A percentile compares a stretch with the other conserved stretches of the same genome.
Conservation (phyloP, 2,329 filamentous ascomycete genomes). For the Colletotrichum endophyticum region DNA sequence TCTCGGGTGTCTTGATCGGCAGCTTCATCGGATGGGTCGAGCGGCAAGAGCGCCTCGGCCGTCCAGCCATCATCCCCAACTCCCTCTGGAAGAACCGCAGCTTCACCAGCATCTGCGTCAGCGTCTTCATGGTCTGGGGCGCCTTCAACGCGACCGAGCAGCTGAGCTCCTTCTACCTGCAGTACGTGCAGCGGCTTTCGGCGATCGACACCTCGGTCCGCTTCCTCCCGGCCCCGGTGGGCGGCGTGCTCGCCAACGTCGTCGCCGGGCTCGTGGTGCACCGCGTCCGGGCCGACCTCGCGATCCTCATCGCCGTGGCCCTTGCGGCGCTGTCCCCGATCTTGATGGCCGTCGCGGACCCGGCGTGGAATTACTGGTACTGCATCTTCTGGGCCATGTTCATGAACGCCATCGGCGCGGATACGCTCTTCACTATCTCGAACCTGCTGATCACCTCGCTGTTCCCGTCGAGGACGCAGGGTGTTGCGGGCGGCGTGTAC, state of each 20-base stretch:
- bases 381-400: constrained; percentile 38
- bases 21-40: constrained; percentile 61
- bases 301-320: constrained; percentile 33
- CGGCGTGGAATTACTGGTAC: constrained; percentile 49
- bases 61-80: constrained; percentile 63
- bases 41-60: constrained; percentile 48
- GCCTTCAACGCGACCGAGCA: constrained; percentile 49
- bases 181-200: constrained; percentile 45
- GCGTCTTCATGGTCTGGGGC: constrained; percentile 45
- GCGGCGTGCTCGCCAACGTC: constrained; percentile 37
- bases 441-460: constrained; percentile 58
- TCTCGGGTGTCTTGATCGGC: constrained; percentile 47
- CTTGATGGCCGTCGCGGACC: constrained; percentile 51
- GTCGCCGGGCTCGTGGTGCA: constrained; percentile 40
- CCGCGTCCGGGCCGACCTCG: constrained; percentile 30
- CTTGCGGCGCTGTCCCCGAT: constrained; percentile 46
- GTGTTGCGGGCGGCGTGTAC: constrained; percentile 64
- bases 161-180: constrained; percentile 48
- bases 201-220: constrained; percentile 44
- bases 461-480: constrained; percentile 59
- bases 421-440: constrained; percentile 59
- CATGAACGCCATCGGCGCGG: constrained; percentile 35
- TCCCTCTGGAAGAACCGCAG: constrained; percentile 57
- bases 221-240: constrained; percentile 41
- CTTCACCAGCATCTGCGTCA: constrained; percentile 57